Evolutionary conservation across 345 rosid genomes (phyloP), one percentile per base, ranked within the genome.

Genomic region (Hypericum perforatum): DNA sequence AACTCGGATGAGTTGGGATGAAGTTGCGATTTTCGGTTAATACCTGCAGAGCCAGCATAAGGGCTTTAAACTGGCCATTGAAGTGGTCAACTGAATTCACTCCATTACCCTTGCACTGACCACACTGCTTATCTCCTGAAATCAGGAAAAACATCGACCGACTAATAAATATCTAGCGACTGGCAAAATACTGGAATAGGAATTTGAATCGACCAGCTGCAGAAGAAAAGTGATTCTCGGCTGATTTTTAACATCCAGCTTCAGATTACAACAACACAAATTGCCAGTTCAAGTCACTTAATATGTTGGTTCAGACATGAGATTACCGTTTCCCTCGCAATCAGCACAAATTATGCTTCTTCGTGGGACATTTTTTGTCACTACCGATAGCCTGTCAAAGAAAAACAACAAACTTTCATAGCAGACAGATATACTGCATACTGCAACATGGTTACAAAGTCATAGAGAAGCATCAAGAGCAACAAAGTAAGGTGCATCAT

Each of bases 21-120:
- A 22, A 22, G 32, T 22, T 22, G 32, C 32, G 32, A 22, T 22
- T 22, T 22, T 22, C 32, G 4, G 39, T 12, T 3, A 6, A 16
- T 59, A 89, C 95, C 97, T 80, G 88, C 95, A 90, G 52, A 90
- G 96, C 98, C 96, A 91, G 64, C 96, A 91, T 58, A 81, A 61
- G 95, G 3, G 95, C 96, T 78, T 91, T 91, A 53, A 87, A 87
- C 76, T 65, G 84, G n/a, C 98, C 98, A 59, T 82, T 79, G 74
- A 84, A 91, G 85, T 84, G 96, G 73, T 91, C 96, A 16, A 48
- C 81, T 14, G 92, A 70, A 67, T 91, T 91, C 58, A 87, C 88
- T 43, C 95, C 98, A 11, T 70, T 69, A 57, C 98, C 98, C 71
- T 75, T 42, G 76, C 95, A 91, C 67, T 84, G 92, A 45, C 75